phyloP scores from a whole-genome alignment of 345 rosid genomes.

The Brassica incana region DNA sequence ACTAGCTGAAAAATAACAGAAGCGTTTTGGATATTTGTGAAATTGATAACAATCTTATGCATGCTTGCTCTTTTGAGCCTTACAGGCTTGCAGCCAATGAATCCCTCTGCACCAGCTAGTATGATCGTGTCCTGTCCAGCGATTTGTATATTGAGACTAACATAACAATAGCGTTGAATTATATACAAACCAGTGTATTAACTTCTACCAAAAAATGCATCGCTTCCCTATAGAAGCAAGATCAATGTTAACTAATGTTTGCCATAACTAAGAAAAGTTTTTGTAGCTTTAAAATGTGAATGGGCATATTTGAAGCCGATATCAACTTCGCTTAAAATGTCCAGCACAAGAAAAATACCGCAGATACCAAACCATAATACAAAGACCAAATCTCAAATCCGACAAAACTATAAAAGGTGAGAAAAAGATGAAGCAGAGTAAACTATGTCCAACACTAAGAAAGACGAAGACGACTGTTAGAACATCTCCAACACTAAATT shows the following conservation, averaged over 20 bases:
- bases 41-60: background rate
- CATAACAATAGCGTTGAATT: too few species aligned
- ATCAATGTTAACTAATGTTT: too few species aligned
- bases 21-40: background rate
- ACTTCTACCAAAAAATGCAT: too few species aligned
- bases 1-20: background rate
- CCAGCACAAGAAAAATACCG: background rate
- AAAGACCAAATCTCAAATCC: background rate
- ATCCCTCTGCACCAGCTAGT: conserved; percentile 79
- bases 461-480: too few species aligned
- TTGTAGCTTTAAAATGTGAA: too few species aligned
- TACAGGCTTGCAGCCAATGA: conserved; percentile 64
- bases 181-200: too few species aligned
- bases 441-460: too few species aligned
- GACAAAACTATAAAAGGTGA: background rate
- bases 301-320: too few species aligned
- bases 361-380: background rate
- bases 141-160: conserved; percentile 47
- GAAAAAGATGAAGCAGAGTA: background rate
- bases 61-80: conserved; percentile 65
- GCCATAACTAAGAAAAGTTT: too few species aligned
- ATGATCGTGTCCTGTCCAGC: conserved; percentile 66
- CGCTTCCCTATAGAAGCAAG: too few species aligned
- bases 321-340: too few species aligned
- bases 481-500: too few species aligned